phyloP scores from a whole-genome alignment of 305 asterid genomes.

The Rubia tinctorum region DNA sequence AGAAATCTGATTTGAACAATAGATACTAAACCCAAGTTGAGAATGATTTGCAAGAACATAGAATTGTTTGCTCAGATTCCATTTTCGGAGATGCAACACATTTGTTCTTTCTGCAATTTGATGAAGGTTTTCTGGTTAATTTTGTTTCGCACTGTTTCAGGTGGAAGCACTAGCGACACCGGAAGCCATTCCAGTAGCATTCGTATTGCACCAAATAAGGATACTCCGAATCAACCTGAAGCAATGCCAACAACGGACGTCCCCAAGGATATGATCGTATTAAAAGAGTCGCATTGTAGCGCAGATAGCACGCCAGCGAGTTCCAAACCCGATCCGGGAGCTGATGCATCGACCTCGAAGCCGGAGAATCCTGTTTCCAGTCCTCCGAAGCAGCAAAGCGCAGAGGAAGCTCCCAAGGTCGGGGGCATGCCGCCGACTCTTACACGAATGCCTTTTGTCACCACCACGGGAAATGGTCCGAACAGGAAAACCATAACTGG shows the following conservation, averaged over 20 bases:
- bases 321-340: constrained; percentile 7
- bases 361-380: constrained; percentile 11
- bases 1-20: background rate
- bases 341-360: background rate
- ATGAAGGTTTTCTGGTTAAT: background rate
- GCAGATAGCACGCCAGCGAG: background rate
- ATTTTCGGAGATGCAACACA: background rate
- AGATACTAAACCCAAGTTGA: background rate
- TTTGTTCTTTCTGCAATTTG: background rate
- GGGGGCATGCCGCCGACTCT: background rate
- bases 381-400: constrained; percentile 10
- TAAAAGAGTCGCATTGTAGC: background rate
- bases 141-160: constrained; percentile 22
- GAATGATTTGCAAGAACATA: no score
- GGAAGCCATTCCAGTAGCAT: constrained; percentile 41
- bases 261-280: background rate
- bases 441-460: constrained; percentile 52
- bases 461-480: constrained; percentile 69
- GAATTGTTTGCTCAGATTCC: background rate
- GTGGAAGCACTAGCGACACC: constrained; percentile 38
- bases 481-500: constrained; percentile 57
- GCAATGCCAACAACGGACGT: constrained; percentile 1
- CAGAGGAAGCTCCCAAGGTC: background rate
- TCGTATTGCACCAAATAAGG: constrained; percentile 1
- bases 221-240: constrained; percentile 12